Percentiles rank a stretch among this genome's conserved stretches.
Conservation (phyloP, 1,284 basidiomycete genomes). For the Rhodotorula mucilaginosa region DNA sequence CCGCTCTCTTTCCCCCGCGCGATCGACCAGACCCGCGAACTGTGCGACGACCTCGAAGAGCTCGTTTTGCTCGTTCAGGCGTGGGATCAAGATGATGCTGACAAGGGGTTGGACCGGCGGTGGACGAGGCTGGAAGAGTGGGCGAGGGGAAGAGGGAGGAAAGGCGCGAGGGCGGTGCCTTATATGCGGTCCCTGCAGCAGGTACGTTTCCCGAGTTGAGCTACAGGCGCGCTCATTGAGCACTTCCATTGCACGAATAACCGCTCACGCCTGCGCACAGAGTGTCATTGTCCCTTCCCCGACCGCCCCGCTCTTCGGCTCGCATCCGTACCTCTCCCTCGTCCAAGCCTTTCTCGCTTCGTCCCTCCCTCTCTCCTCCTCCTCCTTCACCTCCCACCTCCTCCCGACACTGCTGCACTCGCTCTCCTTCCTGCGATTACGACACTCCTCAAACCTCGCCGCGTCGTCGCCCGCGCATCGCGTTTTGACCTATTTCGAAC, state of each 20-base stretch:
- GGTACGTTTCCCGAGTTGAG: conserved; percentile 1
- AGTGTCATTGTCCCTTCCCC: conserved; percentile 14
- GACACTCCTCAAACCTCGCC: conserved; percentile 2
- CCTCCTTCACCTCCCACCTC: background rate
- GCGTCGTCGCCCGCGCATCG: conserved; percentile 8
- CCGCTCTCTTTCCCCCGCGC: conserved; percentile 6
- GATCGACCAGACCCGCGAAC: background rate
- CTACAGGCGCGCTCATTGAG: too few relatives aligned
- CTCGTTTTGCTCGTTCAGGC: conserved; percentile 6
- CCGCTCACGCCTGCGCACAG: background rate
- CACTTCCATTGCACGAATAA: too few relatives aligned
- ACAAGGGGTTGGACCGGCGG: background rate
- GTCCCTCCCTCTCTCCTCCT: background rate
- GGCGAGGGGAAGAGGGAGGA: conserved; percentile 1
- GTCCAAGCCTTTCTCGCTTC: background rate
- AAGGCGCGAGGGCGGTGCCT: conserved; percentile 4
- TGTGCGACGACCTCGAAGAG: background rate
- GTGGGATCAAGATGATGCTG: background rate
- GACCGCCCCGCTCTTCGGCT: conserved; percentile 16
- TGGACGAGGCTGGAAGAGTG: conserved; percentile 15
- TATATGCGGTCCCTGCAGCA: conserved; percentile 28
- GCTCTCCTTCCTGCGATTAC: conserved; percentile 14
- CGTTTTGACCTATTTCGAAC: conserved; percentile 12
- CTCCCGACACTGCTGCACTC: conserved; percentile 4
- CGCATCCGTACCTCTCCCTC: conserved; percentile 6